Percentiles rank a stretch among this genome's conserved stretches.
phyloP scores from a whole-genome alignment of 495 filamentous ascomycete species.

The Sabuloglossum arenarium region DNA sequence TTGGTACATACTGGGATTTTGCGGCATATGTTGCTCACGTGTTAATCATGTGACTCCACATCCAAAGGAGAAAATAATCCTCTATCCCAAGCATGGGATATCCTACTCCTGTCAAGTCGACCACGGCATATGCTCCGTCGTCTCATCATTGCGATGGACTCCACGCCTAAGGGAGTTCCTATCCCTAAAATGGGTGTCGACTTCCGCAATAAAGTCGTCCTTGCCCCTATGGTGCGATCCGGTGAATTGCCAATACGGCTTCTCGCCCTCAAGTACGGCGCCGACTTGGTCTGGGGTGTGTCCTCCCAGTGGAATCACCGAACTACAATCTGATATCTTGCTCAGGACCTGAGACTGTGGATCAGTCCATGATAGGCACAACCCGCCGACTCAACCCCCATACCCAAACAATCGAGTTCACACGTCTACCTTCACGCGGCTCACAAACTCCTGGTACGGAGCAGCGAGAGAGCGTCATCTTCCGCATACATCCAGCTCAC shows the following conservation, averaged over 20 bases:
- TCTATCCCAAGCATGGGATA: neutral
- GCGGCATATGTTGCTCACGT: no score
- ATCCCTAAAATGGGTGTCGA: conserved; percentile 81
- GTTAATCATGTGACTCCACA: no score
- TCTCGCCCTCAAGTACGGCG: conserved; percentile 76
- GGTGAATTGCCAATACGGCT: conserved; percentile 85
- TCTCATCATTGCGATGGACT: conserved; percentile 29
- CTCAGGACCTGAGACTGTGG: conserved; percentile 76
- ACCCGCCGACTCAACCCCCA: conserved; percentile 49
- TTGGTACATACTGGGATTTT: no score
- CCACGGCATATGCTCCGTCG: neutral
- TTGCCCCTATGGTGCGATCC: conserved; percentile 93
- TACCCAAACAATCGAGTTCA: conserved; percentile 65
- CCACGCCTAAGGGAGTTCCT: conserved; percentile 40
- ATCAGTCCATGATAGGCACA: conserved; percentile 73
- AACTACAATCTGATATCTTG: conserved; percentile 4
- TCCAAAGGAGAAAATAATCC: neutral
- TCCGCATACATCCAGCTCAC: conserved; percentile 52
- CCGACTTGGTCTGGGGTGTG: conserved; percentile 84
- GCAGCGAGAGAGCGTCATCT: conserved; percentile 52
- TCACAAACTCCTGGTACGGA: conserved; percentile 18
- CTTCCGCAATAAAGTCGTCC: conserved; percentile 78
- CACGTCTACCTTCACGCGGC: conserved; percentile 48
- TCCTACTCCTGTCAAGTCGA: neutral
- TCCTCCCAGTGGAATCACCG: conserved; percentile 1